A percentile compares a stretch with the other conserved stretches of the same genome.
Conservation (phyloP, 768 basidiomycete genomes). For the Kwoniella shandongensis region DNA sequence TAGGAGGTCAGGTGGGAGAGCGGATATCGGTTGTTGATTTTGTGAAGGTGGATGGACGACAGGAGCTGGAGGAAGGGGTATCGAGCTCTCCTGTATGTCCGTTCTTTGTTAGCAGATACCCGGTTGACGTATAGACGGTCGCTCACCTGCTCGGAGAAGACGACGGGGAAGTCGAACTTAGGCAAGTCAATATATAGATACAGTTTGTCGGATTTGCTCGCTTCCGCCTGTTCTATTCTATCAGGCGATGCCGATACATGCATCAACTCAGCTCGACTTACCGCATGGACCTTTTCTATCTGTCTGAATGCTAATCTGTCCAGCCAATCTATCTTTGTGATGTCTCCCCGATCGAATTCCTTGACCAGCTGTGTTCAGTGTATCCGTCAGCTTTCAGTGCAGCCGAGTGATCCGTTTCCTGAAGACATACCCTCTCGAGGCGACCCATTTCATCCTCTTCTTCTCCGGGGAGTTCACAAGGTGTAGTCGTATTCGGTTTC, state of each 20-base stretch:
- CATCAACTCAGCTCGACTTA: constrained; percentile 53
- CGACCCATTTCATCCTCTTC: constrained; percentile 90
- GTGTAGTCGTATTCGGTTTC: constrained; percentile 74
- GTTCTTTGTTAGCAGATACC: neutral
- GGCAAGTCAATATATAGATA: constrained; percentile 95
- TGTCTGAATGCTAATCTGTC: constrained; percentile 89
- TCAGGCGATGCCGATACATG: neutral
- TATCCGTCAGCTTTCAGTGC: no score
- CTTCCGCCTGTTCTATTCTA: constrained; percentile 66
- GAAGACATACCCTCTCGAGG: constrained; percentile 88
- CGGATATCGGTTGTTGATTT: constrained; percentile 29
- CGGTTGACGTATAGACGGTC: neutral
- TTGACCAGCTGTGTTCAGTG: constrained; percentile 61
- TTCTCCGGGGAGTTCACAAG: constrained; percentile 70
- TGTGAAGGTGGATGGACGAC: constrained; percentile 34
- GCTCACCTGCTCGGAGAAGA: constrained; percentile 84
- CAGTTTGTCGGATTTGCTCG: constrained; percentile 87
- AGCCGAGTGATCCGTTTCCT: no score
- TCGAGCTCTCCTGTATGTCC: constrained; percentile 37
- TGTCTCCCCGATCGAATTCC: constrained; percentile 91
- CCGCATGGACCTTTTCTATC: constrained; percentile 92
- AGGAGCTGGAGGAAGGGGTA: constrained; percentile 44
- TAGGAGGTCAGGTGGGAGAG: constrained; percentile 55
- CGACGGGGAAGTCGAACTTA: constrained; percentile 93
- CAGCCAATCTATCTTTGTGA: constrained; percentile 92